Evolutionary conservation across 306 rosid genomes (phyloP), one percentile per base, ranked within the genome.

Genomic region (Sindora glabra): DNA sequence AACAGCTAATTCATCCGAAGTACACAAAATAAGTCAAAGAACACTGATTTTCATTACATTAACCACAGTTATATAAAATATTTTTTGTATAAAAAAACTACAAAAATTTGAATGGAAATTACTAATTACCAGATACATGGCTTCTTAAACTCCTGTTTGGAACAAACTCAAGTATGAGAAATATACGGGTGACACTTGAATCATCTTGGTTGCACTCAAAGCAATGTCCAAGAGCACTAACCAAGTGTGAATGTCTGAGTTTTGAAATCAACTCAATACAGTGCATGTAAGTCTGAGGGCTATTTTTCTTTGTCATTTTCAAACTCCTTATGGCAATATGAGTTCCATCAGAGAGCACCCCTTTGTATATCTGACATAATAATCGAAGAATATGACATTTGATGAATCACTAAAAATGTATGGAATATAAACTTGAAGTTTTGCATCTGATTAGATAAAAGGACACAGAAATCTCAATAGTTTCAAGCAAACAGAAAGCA

Each of bases 221-320:
- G 71, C 94, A 89, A 79, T 92, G 99, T n/a, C 99, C 99, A 66
- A 92, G 96, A 29, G 89, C 76, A 52, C 94, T 81, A 68, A 80
- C 86, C 79, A 92, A 76, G 70, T 92, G 90, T 13, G 68, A 67
- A 59, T 92, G 95, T 67, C 96, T 81, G 24, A 92, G 85, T 67
- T 83, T 92, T 3, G 96, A 89, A 59, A 92, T 78, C 81, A 80
- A 55, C 75, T 92, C 99, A 73, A 89, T 73, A 33, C 73, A 84
- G 58, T 80, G 95, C 46, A 74, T 83, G 54, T 83, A 88, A 34
- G 67, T 66, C 49, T 86, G 96, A 13, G 85, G 74, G 59, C 73
- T 69, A 22, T 79, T 83, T 59, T 70, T 86, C 81, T 78, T 92
- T 48, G 72, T 81, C 79, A 80, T 76, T 73, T 73, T 79, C 73